A percentile compares a stretch with the other conserved stretches of the same genome.
phyloP scores from a whole-genome alignment of 2,329 filamentous ascomycete genomes.

The Reticulascus tulasneorum region DNA sequence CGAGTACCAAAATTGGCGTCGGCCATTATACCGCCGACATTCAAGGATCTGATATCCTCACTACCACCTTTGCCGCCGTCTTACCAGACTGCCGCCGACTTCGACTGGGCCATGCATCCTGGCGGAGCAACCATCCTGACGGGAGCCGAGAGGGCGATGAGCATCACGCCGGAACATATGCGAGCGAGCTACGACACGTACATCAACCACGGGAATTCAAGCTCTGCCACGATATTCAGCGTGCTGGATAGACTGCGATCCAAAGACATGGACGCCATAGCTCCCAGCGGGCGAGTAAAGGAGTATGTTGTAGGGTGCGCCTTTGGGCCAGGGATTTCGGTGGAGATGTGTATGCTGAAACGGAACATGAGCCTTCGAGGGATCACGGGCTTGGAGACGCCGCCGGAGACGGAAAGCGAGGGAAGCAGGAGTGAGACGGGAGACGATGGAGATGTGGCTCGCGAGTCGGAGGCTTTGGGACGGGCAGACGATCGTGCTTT shows the following conservation, averaged over 20 bases:
- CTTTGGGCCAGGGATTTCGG: conserved; percentile 65
- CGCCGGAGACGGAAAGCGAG: conserved; percentile 52
- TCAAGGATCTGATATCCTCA: conserved; percentile 48
- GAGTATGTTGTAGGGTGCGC: conserved; percentile 64
- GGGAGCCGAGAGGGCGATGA: conserved; percentile 56
- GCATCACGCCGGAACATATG: conserved; percentile 59
- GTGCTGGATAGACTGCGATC: conserved; percentile 59
- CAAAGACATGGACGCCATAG: conserved; percentile 56
- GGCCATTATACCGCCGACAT: conserved; percentile 48
- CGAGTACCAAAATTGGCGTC: conserved; percentile 56
- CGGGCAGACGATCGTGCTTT: conserved; percentile 11
- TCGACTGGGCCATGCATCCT: conserved; percentile 72
- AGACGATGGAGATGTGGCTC: conserved; percentile 22
- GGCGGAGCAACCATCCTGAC: conserved; percentile 64
- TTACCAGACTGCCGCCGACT: conserved; percentile 48
- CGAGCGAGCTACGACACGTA: conserved; percentile 68
- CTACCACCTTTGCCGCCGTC: conserved; percentile 39
- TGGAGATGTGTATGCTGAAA: conserved; percentile 66
- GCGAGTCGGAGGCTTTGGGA: conserved; percentile 6
- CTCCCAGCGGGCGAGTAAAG: conserved; percentile 42
- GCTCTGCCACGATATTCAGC: conserved; percentile 65
- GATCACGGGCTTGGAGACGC: conserved; percentile 41
- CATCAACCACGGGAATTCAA: conserved; percentile 64
- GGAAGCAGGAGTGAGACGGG: conserved; percentile 36
- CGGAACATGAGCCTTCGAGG: conserved; percentile 31